phyloP scores from a whole-genome alignment of 768 basidiomycete species.

The Pulveroboletus sp. region DNA sequence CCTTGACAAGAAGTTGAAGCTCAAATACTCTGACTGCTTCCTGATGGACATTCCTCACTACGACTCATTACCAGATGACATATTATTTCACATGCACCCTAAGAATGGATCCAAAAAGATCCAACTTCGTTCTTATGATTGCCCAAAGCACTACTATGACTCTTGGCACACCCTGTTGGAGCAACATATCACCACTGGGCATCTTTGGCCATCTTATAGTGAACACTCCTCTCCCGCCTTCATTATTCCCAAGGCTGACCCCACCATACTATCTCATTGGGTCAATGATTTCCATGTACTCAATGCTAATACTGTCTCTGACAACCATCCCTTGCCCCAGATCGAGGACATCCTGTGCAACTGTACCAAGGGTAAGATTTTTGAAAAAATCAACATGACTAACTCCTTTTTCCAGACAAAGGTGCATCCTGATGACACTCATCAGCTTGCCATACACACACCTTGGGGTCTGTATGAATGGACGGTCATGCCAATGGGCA shows the following conservation, averaged over 20 bases:
- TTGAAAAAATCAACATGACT: too few species aligned
- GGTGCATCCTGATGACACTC: constrained; percentile 26
- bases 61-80: constrained; percentile 18
- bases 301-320: constrained; percentile 18
- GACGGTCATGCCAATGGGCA: too few species aligned
- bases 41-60: constrained; percentile 23
- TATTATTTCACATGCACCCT: constrained; percentile 20
- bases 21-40: too few species aligned
- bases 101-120: too few species aligned
- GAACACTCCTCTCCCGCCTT: constrained; percentile 34
- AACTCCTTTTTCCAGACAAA: too few species aligned
- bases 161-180: constrained; percentile 34
- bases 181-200: constrained; percentile 32
- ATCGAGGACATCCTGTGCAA: constrained; percentile 21
- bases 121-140: constrained; percentile 28
- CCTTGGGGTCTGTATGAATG: constrained; percentile 38
- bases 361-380: constrained; percentile 32
- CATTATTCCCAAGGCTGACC: constrained; percentile 36
- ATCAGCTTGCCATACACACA: constrained; percentile 36
- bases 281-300: constrained; percentile 29
- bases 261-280: constrained; percentile 17
- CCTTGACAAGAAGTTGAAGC: too few species aligned
- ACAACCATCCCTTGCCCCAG: constrained; percentile 16
- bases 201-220: constrained; percentile 28
- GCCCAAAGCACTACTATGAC: constrained; percentile 31